Conservation (phyloP, 768 basidiomycete species). For the Lactarius hengduanensis region DNA sequence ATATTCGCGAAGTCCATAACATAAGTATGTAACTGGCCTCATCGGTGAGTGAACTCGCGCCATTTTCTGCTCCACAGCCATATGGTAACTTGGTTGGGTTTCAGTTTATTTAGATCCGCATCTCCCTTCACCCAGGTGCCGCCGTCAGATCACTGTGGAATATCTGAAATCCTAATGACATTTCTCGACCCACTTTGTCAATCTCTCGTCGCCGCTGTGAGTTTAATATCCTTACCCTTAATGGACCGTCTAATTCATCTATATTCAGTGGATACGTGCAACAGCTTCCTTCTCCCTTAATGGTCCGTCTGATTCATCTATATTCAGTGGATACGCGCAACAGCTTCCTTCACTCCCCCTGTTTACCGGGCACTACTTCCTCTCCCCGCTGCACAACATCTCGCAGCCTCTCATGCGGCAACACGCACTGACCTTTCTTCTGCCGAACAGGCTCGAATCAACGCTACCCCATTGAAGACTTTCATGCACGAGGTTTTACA, state of each 20-base stretch:
- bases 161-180: constrained; percentile 77
- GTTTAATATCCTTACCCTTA: constrained; percentile 31
- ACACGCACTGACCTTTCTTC: constrained; percentile 32
- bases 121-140: constrained; percentile 44
- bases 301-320: constrained; percentile 26
- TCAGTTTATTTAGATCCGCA: constrained; percentile 13
- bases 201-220: too few relatives aligned
- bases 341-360: constrained; percentile 52
- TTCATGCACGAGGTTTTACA: constrained; percentile 89
- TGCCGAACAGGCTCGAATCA: constrained; percentile 31
- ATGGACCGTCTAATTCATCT: constrained; percentile 28
- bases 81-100: constrained; percentile 9
- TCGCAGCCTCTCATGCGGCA: constrained; percentile 28
- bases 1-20: constrained; percentile 48
- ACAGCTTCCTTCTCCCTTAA: constrained; percentile 47
- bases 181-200: constrained; percentile 45
- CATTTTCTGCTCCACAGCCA: constrained; percentile 10
- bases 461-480: constrained; percentile 60
- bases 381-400: constrained; percentile 32
- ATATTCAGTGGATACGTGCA: constrained; percentile 35
- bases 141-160: constrained; percentile 74
- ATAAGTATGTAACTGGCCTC: constrained; percentile 62
- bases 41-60: constrained; percentile 54
- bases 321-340: constrained; percentile 35
- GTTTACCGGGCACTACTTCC: constrained; percentile 42